Percentiles rank a stretch among this genome's conserved stretches.
Evolutionary conservation across 2,329 filamentous ascomycete species (phyloP).

Genomic region (Xylariales sp.): DNA sequence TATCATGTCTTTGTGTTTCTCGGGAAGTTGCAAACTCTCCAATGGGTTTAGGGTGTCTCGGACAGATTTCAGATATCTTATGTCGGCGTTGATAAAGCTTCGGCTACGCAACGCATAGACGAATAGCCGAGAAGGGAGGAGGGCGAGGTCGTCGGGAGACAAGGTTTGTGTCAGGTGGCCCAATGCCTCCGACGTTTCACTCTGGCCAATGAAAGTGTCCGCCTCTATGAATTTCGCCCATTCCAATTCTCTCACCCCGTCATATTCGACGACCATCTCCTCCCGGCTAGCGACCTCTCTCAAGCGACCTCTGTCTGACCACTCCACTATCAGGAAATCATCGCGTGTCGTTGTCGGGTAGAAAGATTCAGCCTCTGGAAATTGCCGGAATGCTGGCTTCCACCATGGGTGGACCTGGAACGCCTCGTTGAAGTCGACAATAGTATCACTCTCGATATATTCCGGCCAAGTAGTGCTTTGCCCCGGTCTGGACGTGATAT

Average conservation of each 20-base stretch:
- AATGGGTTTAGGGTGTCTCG: constrained; percentile 35
- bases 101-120: constrained; percentile 38
- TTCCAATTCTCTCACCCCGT: constrained; percentile 35
- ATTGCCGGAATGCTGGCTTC: constrained; percentile 38
- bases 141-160: constrained; percentile 32
- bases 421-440: constrained; percentile 39
- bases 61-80: constrained; percentile 30
- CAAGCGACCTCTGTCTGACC: constrained; percentile 35
- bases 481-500: constrained; percentile 32
- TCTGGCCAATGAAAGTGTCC: constrained; percentile 32
- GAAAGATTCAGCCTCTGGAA: constrained; percentile 34
- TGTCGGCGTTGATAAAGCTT: constrained; percentile 38
- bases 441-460: constrained; percentile 37
- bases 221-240: constrained; percentile 33
- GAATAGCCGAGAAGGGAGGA: constrained; percentile 36
- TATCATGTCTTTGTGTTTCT: constrained; percentile 39
- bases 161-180: constrained; percentile 28
- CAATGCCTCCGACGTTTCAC: constrained; percentile 17
- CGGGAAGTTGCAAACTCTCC: constrained; percentile 37
- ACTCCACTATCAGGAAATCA: constrained; percentile 36
- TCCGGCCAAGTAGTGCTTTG: constrained; percentile 34
- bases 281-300: constrained; percentile 22
- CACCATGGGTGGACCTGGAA: constrained; percentile 37
- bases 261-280: constrained; percentile 37
- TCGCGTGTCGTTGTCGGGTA: constrained; percentile 31